phyloP scores from a whole-genome alignment of 1,139 yeast genomes.

The Yamadazyma pseudoaaseri region DNA sequence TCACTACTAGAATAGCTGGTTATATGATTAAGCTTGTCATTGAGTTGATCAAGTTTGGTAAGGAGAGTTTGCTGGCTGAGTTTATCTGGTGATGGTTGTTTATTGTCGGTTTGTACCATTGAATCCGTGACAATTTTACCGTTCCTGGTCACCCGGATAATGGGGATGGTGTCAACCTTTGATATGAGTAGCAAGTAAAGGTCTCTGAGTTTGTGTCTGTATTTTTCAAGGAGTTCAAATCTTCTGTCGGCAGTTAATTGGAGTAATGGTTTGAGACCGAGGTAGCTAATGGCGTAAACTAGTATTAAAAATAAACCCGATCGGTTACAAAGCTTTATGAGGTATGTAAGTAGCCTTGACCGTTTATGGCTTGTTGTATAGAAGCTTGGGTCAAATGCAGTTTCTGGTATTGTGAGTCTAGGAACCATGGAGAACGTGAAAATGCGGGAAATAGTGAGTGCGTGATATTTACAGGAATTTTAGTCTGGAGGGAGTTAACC shows the following conservation, averaged over 20 bases:
- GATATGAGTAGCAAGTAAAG: conserved; percentile 35
- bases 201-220: conserved; percentile 35
- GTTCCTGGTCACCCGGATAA: conserved; percentile 30
- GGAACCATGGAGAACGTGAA: conserved; percentile 21
- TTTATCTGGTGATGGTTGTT: conserved; percentile 21
- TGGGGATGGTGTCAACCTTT: conserved; percentile 40
- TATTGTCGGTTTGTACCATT: conserved; percentile 35
- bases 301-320: conserved; percentile 32
- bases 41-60: conserved; percentile 24
- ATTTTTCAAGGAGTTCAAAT: conserved; percentile 34
- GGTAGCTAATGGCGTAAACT: conserved; percentile 31
- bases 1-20: conserved; percentile 30
- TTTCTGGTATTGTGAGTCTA: conserved; percentile 42
- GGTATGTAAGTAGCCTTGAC: conserved; percentile 27
- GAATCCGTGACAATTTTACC: conserved; percentile 40
- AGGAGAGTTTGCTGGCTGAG: conserved; percentile 25
- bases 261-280: conserved; percentile 37
- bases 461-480: too few species aligned
- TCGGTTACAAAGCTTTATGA: conserved; percentile 34
- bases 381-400: conserved; percentile 36
- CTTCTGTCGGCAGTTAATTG: conserved; percentile 30
- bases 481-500: too few species aligned
- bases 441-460: too few species aligned
- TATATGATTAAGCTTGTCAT: conserved; percentile 24
- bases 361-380: conserved; percentile 21